A percentile compares a stretch with the other conserved stretches of the same genome.
Conservation (phyloP, 805 yeast genomes). For the Schwanniomyces yamadae region DNA sequence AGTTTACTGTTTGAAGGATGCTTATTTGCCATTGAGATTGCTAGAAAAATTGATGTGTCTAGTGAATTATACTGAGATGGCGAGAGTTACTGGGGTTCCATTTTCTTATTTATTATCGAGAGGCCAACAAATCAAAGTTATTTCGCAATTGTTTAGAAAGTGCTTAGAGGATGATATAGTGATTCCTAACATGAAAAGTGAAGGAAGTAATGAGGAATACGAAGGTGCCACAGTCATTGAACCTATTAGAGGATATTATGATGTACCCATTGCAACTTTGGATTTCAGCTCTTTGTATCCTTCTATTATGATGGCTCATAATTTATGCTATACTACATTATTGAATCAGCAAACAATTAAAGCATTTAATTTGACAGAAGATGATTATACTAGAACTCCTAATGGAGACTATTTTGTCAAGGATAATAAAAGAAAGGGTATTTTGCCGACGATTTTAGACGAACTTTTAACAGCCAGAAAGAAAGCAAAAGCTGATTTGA, state of each 20-base stretch:
- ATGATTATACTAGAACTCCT: constrained; percentile 85
- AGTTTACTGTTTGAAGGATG: constrained; percentile 95
- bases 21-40: constrained; percentile 83
- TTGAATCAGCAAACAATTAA: constrained; percentile 68
- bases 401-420: constrained; percentile 91
- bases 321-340: constrained; percentile 90
- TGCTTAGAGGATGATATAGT: constrained; percentile 84
- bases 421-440: constrained; percentile 67
- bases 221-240: constrained; percentile 99
- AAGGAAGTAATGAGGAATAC: constrained; percentile 85
- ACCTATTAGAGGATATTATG: constrained; percentile 93
- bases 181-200: constrained; percentile 83
- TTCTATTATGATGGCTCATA: constrained; percentile 98
- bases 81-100: constrained; percentile 98
- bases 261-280: constrained; percentile 94
- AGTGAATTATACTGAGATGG: constrained; percentile 98
- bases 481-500: constrained; percentile 85
- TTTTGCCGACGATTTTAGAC: constrained; percentile 85
- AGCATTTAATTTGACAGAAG: constrained; percentile 58
- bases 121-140: constrained; percentile 97
- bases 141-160: constrained; percentile 91
- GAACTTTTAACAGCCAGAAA: constrained; percentile 91
- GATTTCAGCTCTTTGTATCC: constrained; percentile 98
- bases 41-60: constrained; percentile 93
- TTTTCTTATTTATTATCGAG: constrained; percentile 83